phyloP scores from a whole-genome alignment of 2,329 filamentous ascomycete species.

The Fusarium nodosum region DNA sequence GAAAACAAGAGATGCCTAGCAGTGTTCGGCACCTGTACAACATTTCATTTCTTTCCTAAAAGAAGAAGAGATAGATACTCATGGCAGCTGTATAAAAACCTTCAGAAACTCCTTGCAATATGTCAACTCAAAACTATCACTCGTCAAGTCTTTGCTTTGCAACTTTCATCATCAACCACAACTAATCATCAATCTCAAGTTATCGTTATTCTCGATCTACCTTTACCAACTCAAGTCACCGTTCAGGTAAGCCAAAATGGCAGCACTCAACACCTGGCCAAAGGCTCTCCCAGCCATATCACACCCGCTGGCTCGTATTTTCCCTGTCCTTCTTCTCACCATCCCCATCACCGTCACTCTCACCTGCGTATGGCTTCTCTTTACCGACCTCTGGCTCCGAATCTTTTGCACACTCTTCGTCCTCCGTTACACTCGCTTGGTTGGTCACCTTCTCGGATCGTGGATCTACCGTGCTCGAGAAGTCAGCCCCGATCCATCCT shows the following conservation, averaged over 20 bases:
- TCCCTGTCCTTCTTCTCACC: constrained; percentile 18
- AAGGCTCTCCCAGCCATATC: constrained; percentile 1
- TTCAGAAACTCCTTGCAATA: no score
- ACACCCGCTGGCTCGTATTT: neutral
- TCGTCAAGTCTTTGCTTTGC: neutral
- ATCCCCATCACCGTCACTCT: neutral
- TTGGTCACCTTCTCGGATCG: constrained; percentile 59
- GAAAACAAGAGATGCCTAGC: no score
- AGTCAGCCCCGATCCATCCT: constrained; percentile 48
- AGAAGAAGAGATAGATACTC: no score
- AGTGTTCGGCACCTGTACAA: no score
- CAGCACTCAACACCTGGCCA: neutral
- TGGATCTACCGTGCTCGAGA: constrained; percentile 57
- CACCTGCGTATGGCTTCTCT: constrained; percentile 27
- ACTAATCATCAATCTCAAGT: neutral
- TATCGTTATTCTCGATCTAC: neutral
- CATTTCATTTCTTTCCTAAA: no score
- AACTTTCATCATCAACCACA: neutral
- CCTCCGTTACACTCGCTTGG: constrained; percentile 60
- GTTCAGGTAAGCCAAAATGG: constrained; percentile 8
- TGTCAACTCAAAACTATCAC: neutral
- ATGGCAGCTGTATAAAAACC: neutral
- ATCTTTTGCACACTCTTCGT: constrained; percentile 52
- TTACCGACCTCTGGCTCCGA: constrained; percentile 34
- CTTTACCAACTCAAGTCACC: neutral